Conservation (phyloP, 2,329 filamentous ascomycete genomes). For the Ophiostoma piceae region DNA sequence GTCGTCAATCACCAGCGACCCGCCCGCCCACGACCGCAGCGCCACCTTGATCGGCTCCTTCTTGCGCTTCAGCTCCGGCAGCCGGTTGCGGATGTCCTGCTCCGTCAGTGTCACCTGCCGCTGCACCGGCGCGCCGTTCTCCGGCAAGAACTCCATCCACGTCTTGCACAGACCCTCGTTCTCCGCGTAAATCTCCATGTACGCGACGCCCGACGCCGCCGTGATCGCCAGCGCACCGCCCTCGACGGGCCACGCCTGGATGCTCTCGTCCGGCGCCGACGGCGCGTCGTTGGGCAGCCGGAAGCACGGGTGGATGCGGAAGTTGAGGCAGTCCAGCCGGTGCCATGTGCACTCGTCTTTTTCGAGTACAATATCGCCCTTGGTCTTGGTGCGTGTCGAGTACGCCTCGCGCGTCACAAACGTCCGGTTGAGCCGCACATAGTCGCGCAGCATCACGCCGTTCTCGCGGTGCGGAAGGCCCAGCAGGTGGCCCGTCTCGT, state of each 20-base stretch:
- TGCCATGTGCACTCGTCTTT: slow-evolving; percentile 90
- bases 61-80: slow-evolving; percentile 70
- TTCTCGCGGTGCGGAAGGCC: slow-evolving; percentile 84
- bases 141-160: slow-evolving; percentile 74
- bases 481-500: slow-evolving; percentile 84
- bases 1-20: slow-evolving; percentile 71
- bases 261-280: slow-evolving; percentile 61
- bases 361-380: slow-evolving; percentile 67
- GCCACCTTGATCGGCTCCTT: slow-evolving; percentile 58
- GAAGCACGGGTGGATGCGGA: slow-evolving; percentile 88
- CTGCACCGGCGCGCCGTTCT: slow-evolving; percentile 53
- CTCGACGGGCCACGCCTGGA: slow-evolving; percentile 83
- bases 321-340: slow-evolving; percentile 78
- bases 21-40: slow-evolving; percentile 71
- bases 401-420: slow-evolving; percentile 79
- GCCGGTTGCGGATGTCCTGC: slow-evolving; percentile 61
- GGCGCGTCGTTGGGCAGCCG: slow-evolving; percentile 69
- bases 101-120: slow-evolving; percentile 72
- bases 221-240: slow-evolving; percentile 69
- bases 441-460: slow-evolving; percentile 90
- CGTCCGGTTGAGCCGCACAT: slow-evolving; percentile 74
- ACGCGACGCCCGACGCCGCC: slow-evolving; percentile 75
- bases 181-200: slow-evolving; percentile 74
- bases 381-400: slow-evolving; percentile 78
- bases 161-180: slow-evolving; percentile 74